These are phyloP conservation scores for Trypanosoma rangeli DNA, from an alignment of 208 protist genomes.

Conservation along the genomic window DNA sequence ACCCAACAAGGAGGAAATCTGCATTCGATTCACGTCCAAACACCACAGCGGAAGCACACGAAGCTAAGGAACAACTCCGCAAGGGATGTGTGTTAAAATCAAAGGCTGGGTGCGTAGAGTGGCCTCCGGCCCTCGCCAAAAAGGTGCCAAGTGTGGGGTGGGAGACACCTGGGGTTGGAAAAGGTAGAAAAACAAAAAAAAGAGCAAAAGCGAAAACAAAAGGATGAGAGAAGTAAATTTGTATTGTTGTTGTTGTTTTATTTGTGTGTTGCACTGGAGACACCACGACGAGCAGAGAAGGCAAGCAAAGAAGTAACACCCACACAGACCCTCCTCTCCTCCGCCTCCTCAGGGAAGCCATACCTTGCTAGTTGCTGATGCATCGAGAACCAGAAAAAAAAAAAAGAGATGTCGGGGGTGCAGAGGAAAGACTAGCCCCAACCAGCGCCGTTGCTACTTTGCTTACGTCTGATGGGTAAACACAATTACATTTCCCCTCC, in stretches of 20 bases:
- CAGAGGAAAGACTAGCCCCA: not conserved
- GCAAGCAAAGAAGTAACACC: not conserved
- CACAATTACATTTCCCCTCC: not conserved
- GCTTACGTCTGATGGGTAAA: not conserved
- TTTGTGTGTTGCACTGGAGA: not conserved
- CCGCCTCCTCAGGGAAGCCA: not conserved
- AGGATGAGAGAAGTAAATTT: not conserved
- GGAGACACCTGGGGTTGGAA: not conserved
- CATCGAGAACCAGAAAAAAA: not conserved
- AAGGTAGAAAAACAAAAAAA: not conserved
- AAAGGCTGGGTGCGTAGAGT: not conserved
- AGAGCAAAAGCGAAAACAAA: not conserved
- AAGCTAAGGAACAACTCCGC: not conserved
- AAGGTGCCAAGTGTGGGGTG: no score
- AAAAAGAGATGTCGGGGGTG: not conserved
- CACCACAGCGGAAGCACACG: not conserved
- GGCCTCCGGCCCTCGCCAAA: not conserved
- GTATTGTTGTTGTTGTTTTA: not conserved
- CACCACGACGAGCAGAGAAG: not conserved
- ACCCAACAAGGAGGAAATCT: constrained; percentile 11
- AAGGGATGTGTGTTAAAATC: not conserved
- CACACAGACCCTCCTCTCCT: not conserved
- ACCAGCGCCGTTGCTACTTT: not conserved
- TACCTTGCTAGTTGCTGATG: not conserved
- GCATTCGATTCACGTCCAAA: not conserved